These are phyloP conservation scores for Saccharomycopsis oosterbeekiorum DNA, from an alignment of 805 yeast species.

Conservation along the genomic window DNA sequence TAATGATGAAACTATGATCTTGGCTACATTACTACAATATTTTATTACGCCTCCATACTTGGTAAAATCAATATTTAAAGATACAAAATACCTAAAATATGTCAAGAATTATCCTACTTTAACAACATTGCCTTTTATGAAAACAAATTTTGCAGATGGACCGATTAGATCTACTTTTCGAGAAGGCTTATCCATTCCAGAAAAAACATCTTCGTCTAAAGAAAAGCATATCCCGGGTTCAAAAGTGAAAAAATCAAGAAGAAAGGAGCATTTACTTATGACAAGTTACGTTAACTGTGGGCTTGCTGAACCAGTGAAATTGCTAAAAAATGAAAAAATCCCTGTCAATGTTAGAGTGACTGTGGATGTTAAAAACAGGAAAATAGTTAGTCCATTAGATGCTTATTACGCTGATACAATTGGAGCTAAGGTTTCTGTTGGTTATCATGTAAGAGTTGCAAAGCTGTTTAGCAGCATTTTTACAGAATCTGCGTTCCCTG, in stretches of 20 bases:
- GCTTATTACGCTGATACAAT: constrained; percentile 49
- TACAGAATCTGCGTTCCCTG: constrained; percentile 54
- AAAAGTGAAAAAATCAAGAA: constrained; percentile 30
- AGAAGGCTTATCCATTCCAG: constrained; percentile 42
- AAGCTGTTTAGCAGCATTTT: constrained; percentile 51
- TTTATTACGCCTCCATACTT: constrained; percentile 82
- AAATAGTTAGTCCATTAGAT: constrained; percentile 57
- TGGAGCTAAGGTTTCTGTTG: constrained; percentile 55
- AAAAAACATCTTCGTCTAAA: constrained; percentile 19
- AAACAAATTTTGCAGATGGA: constrained; percentile 19
- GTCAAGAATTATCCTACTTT: constrained; percentile 67
- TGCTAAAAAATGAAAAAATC: constrained; percentile 43
- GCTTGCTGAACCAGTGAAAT: constrained; percentile 43
- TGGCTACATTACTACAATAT: constrained; percentile 65
- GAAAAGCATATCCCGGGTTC: constrained; percentile 18
- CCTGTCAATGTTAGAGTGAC: constrained; percentile 78
- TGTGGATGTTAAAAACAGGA: constrained; percentile 51
- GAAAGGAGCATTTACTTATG: constrained; percentile 37
- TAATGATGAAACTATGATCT: constrained; percentile 27
- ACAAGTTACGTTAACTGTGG: constrained; percentile 80
- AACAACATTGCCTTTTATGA: constrained; percentile 68
- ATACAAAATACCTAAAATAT: constrained; percentile 41
- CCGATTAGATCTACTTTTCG: constrained; percentile 25
- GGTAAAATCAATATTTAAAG: constrained; percentile 51
- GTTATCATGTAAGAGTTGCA: constrained; percentile 67